Conservation (phyloP, 441 rosid genomes). For the Viola pubescens region DNA sequence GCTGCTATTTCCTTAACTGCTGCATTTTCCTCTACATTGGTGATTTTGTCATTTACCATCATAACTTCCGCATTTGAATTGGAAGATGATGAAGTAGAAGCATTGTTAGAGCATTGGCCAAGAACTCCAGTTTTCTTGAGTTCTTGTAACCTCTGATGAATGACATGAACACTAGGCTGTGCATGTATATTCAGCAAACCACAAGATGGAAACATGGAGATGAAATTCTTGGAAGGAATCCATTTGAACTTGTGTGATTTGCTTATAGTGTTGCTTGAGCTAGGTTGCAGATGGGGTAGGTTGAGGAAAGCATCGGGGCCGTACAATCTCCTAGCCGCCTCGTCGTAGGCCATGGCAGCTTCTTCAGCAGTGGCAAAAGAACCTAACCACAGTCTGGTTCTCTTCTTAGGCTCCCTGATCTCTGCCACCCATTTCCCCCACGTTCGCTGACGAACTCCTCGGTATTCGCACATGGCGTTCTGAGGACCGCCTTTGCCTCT, state of each 20-base stretch:
- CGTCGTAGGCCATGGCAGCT: constrained; percentile 96
- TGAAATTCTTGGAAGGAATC: constrained; percentile 81
- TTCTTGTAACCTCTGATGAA: constrained; percentile 86
- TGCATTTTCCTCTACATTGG: constrained; percentile 11
- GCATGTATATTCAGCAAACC: constrained; percentile 77
- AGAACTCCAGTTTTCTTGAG: constrained; percentile 45
- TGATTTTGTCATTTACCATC: constrained; percentile 16
- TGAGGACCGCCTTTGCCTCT: constrained; percentile 95
- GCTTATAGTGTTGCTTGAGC: constrained; percentile 15
- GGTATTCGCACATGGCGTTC: constrained; percentile 71
- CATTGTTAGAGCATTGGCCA: constrained; percentile 25
- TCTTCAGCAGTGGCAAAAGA: constrained; percentile 87
- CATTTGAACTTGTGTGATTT: constrained; percentile 48
- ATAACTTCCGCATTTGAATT: constrained; percentile 33
- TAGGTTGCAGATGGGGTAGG: constrained; percentile 71
- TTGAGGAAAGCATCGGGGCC: constrained; percentile 86
- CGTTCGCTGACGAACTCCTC: constrained; percentile 81
- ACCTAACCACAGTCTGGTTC: constrained; percentile 86
- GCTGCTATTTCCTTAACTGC: constrained; percentile 24
- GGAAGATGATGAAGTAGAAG: constrained; percentile 43
- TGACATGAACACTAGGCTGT: constrained; percentile 79
- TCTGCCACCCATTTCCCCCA: constrained; percentile 99
- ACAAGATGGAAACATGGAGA: constrained; percentile 75
- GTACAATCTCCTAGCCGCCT: constrained; percentile 65
- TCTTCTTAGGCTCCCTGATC: constrained; percentile 86